phyloP scores from a whole-genome alignment of 1,284 basidiomycete species.

The Cutaneotrichosporon mucoides region DNA sequence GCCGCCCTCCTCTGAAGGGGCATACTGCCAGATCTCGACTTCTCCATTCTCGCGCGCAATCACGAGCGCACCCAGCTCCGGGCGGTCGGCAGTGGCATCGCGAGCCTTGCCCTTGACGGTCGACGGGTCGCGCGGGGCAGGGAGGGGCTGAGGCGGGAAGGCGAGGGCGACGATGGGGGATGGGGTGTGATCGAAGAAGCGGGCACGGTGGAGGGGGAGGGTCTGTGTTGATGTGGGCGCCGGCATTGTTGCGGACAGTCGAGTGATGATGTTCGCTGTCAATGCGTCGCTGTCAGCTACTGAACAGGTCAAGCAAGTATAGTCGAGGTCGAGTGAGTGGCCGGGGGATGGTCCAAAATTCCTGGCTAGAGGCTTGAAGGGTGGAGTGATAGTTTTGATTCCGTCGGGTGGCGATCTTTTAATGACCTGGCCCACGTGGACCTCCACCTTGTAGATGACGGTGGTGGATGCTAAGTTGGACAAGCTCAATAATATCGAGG shows the following conservation, averaged over 20 bases:
- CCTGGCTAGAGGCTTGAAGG: not conserved
- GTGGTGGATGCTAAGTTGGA: no score
- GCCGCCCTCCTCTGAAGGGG: slow-evolving; percentile 50
- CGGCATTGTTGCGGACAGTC: slow-evolving; percentile 10
- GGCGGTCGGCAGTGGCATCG: slow-evolving; percentile 21
- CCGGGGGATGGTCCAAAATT: slow-evolving; percentile 8
- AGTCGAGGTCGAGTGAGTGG: no score
- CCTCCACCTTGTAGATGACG: no score
- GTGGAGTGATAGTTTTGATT: slow-evolving; percentile 8
- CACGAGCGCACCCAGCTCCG: slow-evolving; percentile 63
- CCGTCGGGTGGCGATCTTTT: not conserved
- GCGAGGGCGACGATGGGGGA: slow-evolving; percentile 84
- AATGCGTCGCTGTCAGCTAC: not conserved
- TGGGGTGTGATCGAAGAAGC: slow-evolving; percentile 87
- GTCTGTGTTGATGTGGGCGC: slow-evolving; percentile 30
- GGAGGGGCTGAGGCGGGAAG: slow-evolving; percentile 76
- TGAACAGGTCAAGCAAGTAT: no score
- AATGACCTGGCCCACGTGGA: no score
- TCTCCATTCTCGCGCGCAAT: slow-evolving; percentile 92
- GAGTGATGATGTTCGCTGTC: not conserved
- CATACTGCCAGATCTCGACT: slow-evolving; percentile 89
- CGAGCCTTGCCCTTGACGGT: slow-evolving; percentile 49
- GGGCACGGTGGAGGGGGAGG: slow-evolving; percentile 78
- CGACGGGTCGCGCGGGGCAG: slow-evolving; percentile 42
- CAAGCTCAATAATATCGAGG: no score